These are phyloP conservation scores for Candolleomyces eurysporus DNA, from an alignment of 768 basidiomycete species.

Conservation along the genomic window DNA sequence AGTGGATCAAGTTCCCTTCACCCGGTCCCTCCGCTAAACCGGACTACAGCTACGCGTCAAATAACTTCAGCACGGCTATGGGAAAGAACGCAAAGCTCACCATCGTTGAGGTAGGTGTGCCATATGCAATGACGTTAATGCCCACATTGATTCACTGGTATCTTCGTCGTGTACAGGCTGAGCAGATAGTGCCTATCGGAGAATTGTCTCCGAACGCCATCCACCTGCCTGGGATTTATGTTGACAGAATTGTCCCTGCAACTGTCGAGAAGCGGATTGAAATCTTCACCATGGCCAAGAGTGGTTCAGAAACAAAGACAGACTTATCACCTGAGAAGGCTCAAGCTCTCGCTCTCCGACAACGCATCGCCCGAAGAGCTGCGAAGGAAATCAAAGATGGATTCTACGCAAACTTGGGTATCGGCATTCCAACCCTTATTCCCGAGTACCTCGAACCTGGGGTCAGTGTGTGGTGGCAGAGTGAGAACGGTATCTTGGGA, in stretches of 20 bases:
- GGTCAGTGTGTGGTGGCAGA: slow-evolving; percentile 85
- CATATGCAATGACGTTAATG: neutral
- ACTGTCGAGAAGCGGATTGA: slow-evolving; percentile 79
- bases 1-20: slow-evolving; percentile 24
- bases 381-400: slow-evolving; percentile 89
- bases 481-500: slow-evolving; percentile 87
- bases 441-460: slow-evolving; percentile 73
- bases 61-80: slow-evolving; percentile 88
- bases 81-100: slow-evolving; percentile 87
- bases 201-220: slow-evolving; percentile 78
- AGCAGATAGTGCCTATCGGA: slow-evolving; percentile 84
- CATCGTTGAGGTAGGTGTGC: slow-evolving; percentile 72
- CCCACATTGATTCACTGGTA: neutral
- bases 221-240: slow-evolving; percentile 82
- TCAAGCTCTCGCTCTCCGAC: slow-evolving; percentile 52
- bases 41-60: slow-evolving; percentile 66
- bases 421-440: slow-evolving; percentile 89
- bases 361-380: slow-evolving; percentile 80
- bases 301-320: slow-evolving; percentile 25
- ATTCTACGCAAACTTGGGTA: slow-evolving; percentile 85
- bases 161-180: slow-evolving; percentile 52
- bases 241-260: slow-evolving; percentile 84
- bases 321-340: slow-evolving; percentile 48
- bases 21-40: neutral
- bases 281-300: slow-evolving; percentile 63